These are phyloP conservation scores for Alternaria hordeiaustralica DNA, from an alignment of 2,329 filamentous ascomycete species.

Conservation along the genomic window DNA sequence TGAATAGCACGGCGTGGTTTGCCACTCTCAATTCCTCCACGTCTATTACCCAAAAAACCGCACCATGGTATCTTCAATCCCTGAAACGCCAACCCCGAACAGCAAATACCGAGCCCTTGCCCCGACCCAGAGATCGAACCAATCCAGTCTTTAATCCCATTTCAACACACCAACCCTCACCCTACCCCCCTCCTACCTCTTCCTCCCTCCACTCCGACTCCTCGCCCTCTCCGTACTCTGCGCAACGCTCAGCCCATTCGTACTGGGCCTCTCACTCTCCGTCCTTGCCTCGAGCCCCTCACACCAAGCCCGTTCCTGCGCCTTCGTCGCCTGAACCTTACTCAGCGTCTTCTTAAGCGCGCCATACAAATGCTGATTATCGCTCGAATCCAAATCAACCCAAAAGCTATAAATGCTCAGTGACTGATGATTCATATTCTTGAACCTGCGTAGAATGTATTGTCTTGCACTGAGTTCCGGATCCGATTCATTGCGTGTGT, in stretches of 20 bases:
- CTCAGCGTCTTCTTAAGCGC: slow-evolving; percentile 44
- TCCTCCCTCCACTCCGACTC: not conserved
- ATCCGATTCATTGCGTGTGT: slow-evolving; percentile 23
- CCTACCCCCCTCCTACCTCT: not conserved
- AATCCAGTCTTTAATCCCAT: not conserved
- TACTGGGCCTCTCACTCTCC: not conserved
- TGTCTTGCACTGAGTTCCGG: slow-evolving; percentile 37
- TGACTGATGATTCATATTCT: slow-evolving; percentile 39
- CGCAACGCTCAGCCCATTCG: not conserved
- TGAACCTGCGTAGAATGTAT: slow-evolving; percentile 42
- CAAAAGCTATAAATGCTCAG: slow-evolving; percentile 44
- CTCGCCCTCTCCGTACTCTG: not conserved
- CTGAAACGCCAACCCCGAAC: not conserved
- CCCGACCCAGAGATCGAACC: not conserved
- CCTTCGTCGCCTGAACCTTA: slow-evolving; percentile 41
- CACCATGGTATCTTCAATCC: not conserved
- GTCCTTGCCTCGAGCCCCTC: not conserved
- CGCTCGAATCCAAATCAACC: slow-evolving; percentile 46
- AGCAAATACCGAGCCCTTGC: not conserved
- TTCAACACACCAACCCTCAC: not conserved
- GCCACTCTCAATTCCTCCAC: too few relatives aligned
- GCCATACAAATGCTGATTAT: slow-evolving; percentile 44
- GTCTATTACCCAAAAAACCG: not conserved
- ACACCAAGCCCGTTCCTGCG: slow-evolving; percentile 35
- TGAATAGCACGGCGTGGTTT: too few relatives aligned